Evolutionary conservation across 2,329 filamentous ascomycete genomes (phyloP), one percentile per base, ranked within the genome.

Genomic region (Pyrenophora seminiperda): DNA sequence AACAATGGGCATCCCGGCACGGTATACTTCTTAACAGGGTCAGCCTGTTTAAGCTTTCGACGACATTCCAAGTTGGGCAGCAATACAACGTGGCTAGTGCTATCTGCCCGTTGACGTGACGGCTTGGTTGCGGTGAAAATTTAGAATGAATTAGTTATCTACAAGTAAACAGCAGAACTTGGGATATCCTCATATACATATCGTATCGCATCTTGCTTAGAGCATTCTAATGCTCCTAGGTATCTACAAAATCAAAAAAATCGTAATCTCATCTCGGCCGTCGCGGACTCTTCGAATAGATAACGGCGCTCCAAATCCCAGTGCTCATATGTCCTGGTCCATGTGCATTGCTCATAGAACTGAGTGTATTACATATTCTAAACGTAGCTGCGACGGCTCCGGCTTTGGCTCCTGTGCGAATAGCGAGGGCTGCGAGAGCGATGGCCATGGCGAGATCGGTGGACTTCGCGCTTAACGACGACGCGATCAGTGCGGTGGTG

Each of bases 381-480:
- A 38, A 72, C 70, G 50, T 74, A 73, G 58, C 67, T 72, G 42
- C 72, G 69, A 51, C 65, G 65, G 65, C 69, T 72, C 47, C 65
- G 65, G 64, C 70, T 72, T 54, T 72, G 56, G 53, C 62, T 64
- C 50, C 61, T 68, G 32, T 58, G 56, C 29, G 60, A 63, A 63
- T 73, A 65, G 40, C 73, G 68, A 1, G 72, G 72, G 58, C 69
- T 73, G 53, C 65, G 66, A 20, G 67, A 70, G 55, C 65, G 65
- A 56, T 77, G 73, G 55, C 74, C 69, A 60, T 76, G 76, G 46
- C 77, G 74, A 18, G 72, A 75, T 51, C 66, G 71, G 61, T 79
- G 76, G 36, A 73, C 77, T 59, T 81, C 77, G 62, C 79, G 78
- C 64, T 81, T 80, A 58, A 79, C 74, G 59, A 78, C 77, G 61